phyloP scores from a whole-genome alignment of 2,329 filamentous ascomycete species.

The Dactylellina leptospora region DNA sequence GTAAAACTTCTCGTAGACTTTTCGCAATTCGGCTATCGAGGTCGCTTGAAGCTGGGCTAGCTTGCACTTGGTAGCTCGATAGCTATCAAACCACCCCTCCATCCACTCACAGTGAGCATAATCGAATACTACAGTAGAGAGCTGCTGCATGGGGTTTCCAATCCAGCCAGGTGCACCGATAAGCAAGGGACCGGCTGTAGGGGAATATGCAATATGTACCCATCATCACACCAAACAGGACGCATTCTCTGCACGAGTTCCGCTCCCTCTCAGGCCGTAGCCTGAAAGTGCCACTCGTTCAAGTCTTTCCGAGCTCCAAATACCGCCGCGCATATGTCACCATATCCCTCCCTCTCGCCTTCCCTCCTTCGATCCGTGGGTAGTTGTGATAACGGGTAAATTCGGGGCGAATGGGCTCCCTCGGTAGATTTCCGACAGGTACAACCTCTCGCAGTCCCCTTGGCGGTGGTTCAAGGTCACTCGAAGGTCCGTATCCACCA shows the following conservation, averaged over 20 bases:
- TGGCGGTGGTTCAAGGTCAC: background rate
- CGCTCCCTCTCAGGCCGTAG: conserved; percentile 3
- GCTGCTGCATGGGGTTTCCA: conserved; percentile 18
- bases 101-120: background rate
- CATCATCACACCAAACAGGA: conserved; percentile 15
- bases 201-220: conserved; percentile 28
- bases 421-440: conserved; percentile 48
- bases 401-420: conserved; percentile 22
- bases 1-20: conserved; percentile 42
- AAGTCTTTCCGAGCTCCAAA: conserved; percentile 36
- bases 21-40: conserved; percentile 53
- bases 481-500: background rate
- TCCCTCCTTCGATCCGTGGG: conserved; percentile 31
- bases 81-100: conserved; percentile 31
- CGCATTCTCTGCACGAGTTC: conserved; percentile 6
- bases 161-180: conserved; percentile 45
- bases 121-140: background rate
- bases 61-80: background rate
- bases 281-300: background rate
- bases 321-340: conserved; percentile 20
- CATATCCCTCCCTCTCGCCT: conserved; percentile 38
- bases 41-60: conserved; percentile 28
- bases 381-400: conserved; percentile 49
- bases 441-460: background rate
- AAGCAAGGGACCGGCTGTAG: conserved; percentile 48